Percentiles rank a stretch among this genome's conserved stretches.
Conservation (phyloP, 225 moss, liverwort and hornwort genomes). For the Anthoceros angustus region DNA sequence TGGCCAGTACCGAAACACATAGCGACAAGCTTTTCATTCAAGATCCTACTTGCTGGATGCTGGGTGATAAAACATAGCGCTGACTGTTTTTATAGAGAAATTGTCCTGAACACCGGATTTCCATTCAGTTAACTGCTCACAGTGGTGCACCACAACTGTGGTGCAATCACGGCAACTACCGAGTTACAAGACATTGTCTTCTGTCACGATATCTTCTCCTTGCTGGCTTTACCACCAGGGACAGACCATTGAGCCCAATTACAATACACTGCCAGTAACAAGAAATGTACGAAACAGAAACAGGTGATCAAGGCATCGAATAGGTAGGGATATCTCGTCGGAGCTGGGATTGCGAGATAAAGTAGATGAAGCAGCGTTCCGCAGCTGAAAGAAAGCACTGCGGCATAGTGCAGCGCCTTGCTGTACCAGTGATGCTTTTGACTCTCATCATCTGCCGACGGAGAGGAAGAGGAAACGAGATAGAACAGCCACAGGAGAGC, state of each 20-base stretch:
- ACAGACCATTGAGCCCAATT: conserved; percentile 73
- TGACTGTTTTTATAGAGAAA: too few species aligned
- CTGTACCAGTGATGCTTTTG: not conserved
- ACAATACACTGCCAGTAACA: conserved; percentile 43
- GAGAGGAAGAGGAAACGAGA: conserved; percentile 19
- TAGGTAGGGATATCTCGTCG: conserved; percentile 57
- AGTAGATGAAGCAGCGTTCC: conserved; percentile 42
- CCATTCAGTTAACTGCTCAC: too few species aligned
- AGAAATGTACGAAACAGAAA: conserved; percentile 64
- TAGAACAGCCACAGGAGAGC: conserved; percentile 47
- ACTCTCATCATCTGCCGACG: conserved; percentile 7
- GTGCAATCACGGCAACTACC: too few species aligned
- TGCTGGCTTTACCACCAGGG: conserved; percentile 26
- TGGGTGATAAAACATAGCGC: too few species aligned
- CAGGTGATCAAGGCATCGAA: conserved; percentile 73
- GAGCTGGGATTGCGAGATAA: conserved; percentile 49
- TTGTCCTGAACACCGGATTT: too few species aligned
- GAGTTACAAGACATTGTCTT: too few species aligned
- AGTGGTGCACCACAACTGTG: too few species aligned
- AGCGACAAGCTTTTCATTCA: not conserved
- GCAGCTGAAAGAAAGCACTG: conserved; percentile 27
- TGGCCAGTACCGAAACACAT: conserved; percentile 38
- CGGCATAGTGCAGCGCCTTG: not conserved
- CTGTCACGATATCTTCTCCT: not conserved
- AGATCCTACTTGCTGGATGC: too few species aligned